Evolutionary conservation across 331 rosid genomes (phyloP).

Genomic region (Dryas integrifolia): DNA sequence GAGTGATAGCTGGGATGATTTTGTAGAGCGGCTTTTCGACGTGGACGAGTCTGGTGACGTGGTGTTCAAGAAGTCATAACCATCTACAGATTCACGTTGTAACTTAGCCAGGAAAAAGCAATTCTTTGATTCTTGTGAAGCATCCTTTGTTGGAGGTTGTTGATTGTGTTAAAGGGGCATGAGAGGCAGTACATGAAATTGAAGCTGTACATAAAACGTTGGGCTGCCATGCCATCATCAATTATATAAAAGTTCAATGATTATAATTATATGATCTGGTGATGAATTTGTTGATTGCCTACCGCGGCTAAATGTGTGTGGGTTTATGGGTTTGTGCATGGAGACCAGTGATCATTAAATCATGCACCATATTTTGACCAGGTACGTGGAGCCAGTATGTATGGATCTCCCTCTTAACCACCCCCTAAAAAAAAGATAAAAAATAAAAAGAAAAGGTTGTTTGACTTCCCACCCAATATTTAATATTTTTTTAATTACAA

Average conservation of each 20-base stretch:
- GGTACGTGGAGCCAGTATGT: too few relatives aligned
- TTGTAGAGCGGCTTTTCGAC: conserved; percentile 65
- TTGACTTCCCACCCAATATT: too few relatives aligned
- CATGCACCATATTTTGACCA: background rate
- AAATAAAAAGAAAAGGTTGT: background rate
- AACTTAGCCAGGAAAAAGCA: conserved; percentile 15
- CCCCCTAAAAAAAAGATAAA: too few relatives aligned
- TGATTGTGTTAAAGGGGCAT: background rate
- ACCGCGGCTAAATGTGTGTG: too few relatives aligned
- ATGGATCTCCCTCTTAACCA: too few relatives aligned
- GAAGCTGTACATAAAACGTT: conserved; percentile 6
- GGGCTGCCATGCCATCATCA: background rate
- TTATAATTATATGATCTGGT: background rate
- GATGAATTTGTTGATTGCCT: background rate
- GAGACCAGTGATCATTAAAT: background rate
- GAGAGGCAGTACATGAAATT: background rate
- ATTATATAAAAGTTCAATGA: background rate
- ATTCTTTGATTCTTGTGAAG: conserved; percentile 33
- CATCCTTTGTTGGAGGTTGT: background rate
- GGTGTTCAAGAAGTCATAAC: conserved; percentile 58
- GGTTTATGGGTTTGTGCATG: too few relatives aligned
- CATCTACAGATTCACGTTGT: too few relatives aligned
- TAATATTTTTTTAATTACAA: too few relatives aligned
- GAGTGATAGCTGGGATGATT: conserved; percentile 71
- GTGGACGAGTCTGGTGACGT: conserved; percentile 72